Conservation (phyloP, 768 basidiomycete species). For the Leccinum boreale region DNA sequence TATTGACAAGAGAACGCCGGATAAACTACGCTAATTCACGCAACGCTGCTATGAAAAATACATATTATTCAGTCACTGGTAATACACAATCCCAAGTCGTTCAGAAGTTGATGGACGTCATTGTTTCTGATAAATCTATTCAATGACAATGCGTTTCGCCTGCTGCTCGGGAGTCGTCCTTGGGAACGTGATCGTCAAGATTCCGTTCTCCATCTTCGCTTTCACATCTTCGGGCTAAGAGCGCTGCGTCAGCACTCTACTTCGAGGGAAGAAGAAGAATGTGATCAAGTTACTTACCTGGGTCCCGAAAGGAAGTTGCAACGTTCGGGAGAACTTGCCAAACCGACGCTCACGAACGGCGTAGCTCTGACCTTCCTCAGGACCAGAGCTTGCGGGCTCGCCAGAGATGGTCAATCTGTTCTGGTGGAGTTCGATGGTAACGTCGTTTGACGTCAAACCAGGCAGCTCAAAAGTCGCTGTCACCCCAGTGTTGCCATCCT, state of each 20-base stretch:
- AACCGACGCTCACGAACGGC: constrained; percentile 10
- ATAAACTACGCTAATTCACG: neutral
- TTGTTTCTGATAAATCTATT: neutral
- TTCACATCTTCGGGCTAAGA: constrained; percentile 41
- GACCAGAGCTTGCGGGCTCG: constrained; percentile 32
- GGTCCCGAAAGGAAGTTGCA: neutral
- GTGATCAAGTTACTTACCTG: neutral
- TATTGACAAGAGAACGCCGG: neutral
- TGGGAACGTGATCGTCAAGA: constrained; percentile 46
- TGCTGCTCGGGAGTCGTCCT: constrained; percentile 36
- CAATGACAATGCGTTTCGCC: constrained; percentile 38
- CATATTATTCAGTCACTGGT: no score
- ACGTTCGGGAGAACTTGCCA: neutral
- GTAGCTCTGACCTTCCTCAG: constrained; percentile 37
- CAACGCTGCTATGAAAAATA: no score
- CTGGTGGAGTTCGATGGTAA: constrained; percentile 46
- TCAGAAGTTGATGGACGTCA: neutral
- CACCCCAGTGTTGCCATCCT: constrained; percentile 39
- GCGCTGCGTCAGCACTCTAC: neutral
- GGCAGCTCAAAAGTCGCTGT: constrained; percentile 56
- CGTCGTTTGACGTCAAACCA: constrained; percentile 47
- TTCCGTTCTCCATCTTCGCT: constrained; percentile 43
- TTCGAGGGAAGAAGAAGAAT: neutral
- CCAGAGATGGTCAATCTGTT: constrained; percentile 47
- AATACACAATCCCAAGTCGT: neutral